Evolutionary conservation across 345 rosid species (phyloP), one percentile per base, ranked within the genome.

Genomic region (Bruguiera parviflora): DNA sequence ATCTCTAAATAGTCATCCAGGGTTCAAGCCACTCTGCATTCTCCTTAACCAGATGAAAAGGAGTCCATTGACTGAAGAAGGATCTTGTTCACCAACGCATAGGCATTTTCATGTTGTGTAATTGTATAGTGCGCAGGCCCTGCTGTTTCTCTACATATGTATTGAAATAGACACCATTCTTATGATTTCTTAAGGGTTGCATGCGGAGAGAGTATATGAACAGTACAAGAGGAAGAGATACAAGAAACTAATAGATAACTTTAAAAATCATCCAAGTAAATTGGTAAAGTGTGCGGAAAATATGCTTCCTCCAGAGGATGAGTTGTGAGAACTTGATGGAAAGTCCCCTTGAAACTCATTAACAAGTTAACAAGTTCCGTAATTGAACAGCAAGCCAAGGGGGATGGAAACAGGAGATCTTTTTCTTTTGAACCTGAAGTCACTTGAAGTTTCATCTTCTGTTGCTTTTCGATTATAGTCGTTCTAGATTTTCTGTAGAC

Each of bases 251-350:
- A 43, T 59, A 18, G 47, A 29, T n/a, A 32, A 46, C 13, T 49
- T 69, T 3, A 55, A 57, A 49, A 58, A 29, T 25, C 78, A 75
- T 75, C 78, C 78, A 6, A 75, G 68, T 37, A 69, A 58, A 35
- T 53, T 59, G 2, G 27, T 75, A 27, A 52, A 3, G 25, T 75
- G 27, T 69, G 66, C 73, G 35, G 47, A 33, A 64, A 61, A 47
- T 75, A 24, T 29, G 18, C 21, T 27, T 25, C 58, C 22, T 58
- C 61, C 53, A 68, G 56, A 47, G 60, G 64, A 53, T 58, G 64
- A 58, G 58, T 68, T 29, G 33, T 58, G 1, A 28, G 57, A 68
- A 53, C 57, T 13, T 53, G 21, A 52, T 3, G 11, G 11, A 58
- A 28, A 20, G 55, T 25, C 32, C 8, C 29, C 24, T 3, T 5